These are phyloP conservation scores for Saturnispora kantuleensis DNA, from an alignment of 805 yeast genomes.

Conservation along the genomic window DNA sequence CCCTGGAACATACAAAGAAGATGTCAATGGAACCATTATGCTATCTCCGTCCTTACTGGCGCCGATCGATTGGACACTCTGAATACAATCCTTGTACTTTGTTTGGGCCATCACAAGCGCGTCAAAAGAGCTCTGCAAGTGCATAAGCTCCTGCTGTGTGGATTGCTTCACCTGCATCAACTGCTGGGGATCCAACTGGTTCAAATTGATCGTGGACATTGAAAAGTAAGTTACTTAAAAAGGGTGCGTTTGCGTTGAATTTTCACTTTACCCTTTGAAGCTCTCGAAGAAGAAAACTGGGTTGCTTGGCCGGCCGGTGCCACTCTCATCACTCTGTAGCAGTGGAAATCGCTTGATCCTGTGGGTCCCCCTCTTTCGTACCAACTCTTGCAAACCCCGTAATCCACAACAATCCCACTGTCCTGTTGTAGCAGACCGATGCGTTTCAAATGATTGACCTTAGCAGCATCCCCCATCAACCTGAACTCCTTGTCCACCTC, in stretches of 20 bases:
- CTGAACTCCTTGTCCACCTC: conserved; percentile 6
- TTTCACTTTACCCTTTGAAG: not conserved
- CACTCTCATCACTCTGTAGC: not conserved
- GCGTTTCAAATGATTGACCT: conserved; percentile 4
- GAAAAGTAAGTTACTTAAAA: not conserved
- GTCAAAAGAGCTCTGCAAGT: conserved; percentile 71
- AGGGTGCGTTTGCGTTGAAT: conserved; percentile 4
- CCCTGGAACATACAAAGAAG: conserved; percentile 87
- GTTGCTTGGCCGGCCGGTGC: not conserved
- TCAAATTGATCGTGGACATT: conserved; percentile 32
- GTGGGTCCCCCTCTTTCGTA: conserved; percentile 4
- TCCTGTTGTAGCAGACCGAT: not conserved
- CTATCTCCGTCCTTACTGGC: conserved; percentile 32
- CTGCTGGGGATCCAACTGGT: conserved; percentile 72
- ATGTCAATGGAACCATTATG: conserved; percentile 77
- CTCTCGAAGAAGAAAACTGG: not conserved
- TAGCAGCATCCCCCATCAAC: conserved; percentile 9
- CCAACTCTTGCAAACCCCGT: conserved; percentile 8
- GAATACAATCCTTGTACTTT: conserved; percentile 73
- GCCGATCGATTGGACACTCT: conserved; percentile 49
- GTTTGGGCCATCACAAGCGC: conserved; percentile 76
- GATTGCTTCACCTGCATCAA: conserved; percentile 72
- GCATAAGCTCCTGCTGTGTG: conserved; percentile 77
- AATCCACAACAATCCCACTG: conserved; percentile 3
- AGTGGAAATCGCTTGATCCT: not conserved